phyloP scores from a whole-genome alignment of 805 yeast species.

The Wickerhamiella kurtzmanii region DNA sequence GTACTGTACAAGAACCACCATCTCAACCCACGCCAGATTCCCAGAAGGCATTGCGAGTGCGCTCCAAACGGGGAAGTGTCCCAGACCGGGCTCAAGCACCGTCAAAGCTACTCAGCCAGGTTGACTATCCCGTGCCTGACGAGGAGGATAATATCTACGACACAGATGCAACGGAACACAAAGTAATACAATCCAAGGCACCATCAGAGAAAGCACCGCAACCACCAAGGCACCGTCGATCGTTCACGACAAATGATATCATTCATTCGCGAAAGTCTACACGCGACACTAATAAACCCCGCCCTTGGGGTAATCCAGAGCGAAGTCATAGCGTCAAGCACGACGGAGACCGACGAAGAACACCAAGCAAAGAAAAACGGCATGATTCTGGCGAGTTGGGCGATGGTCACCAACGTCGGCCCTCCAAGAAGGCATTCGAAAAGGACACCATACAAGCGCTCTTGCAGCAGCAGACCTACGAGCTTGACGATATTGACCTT shows the following conservation, averaged over 20 bases:
- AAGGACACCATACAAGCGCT: slow-evolving; percentile 19
- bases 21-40: background rate
- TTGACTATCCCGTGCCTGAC: background rate
- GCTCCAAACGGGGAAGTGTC: background rate
- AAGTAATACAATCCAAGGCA: background rate
- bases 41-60: background rate
- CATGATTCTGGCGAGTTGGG: background rate
- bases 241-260: background rate
- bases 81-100: background rate
- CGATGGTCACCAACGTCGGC: background rate
- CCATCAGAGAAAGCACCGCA: background rate
- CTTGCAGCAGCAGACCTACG: slow-evolving; percentile 26
- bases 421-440: slow-evolving; percentile 8
- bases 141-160: background rate
- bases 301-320: background rate
- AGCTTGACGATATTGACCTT: slow-evolving; percentile 58
- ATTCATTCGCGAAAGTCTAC: background rate
- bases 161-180: background rate
- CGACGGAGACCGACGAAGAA: background rate
- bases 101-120: background rate
- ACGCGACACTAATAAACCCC: background rate
- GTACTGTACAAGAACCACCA: no score
- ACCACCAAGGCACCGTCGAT: background rate
- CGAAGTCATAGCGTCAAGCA: background rate
- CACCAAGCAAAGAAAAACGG: background rate